phyloP scores from a whole-genome alignment of 257 asterid species.

The Thymus quinquecostatus region DNA sequence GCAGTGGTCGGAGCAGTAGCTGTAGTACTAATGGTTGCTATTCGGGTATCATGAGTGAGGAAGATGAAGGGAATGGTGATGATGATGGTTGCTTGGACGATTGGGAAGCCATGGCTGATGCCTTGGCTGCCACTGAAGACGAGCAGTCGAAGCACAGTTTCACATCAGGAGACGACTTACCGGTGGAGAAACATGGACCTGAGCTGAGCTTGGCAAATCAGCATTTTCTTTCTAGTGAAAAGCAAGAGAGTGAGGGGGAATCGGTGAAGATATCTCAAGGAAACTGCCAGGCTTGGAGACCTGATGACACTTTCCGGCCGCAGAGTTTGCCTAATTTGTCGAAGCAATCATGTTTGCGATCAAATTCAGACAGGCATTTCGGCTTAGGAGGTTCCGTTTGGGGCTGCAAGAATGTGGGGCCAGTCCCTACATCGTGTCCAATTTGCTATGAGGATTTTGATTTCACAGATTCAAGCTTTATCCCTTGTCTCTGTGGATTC shows the following conservation, averaged over 20 bases:
- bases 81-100: conserved; percentile 85
- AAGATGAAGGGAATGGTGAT: conserved; percentile 53
- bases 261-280: conserved; percentile 39
- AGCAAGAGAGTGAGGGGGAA: conserved; percentile 45
- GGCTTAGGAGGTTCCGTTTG: conserved; percentile 54
- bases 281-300: conserved; percentile 75
- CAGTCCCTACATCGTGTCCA: conserved; percentile 71
- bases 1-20: conserved; percentile 62
- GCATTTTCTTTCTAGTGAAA: conserved; percentile 34
- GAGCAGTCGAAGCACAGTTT: conserved; percentile 45
- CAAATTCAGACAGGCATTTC: conserved; percentile 54
- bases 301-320: conserved; percentile 85
- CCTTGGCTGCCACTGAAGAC: conserved; percentile 70
- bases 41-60: conserved; percentile 63
- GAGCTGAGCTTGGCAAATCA: conserved; percentile 23
- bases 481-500: conserved; percentile 90
- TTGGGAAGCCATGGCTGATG: conserved; percentile 98
- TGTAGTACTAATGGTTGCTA: conserved; percentile 62
- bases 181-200: conserved; percentile 37
- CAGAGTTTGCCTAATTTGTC: conserved; percentile 80
- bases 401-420: conserved; percentile 50
- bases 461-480: conserved; percentile 75
- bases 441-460: conserved; percentile 94
- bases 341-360: conserved; percentile 60
- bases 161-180: conserved; percentile 30